phyloP scores from a whole-genome alignment of 2,329 filamentous ascomycete species.

The Monilinia laxa region DNA sequence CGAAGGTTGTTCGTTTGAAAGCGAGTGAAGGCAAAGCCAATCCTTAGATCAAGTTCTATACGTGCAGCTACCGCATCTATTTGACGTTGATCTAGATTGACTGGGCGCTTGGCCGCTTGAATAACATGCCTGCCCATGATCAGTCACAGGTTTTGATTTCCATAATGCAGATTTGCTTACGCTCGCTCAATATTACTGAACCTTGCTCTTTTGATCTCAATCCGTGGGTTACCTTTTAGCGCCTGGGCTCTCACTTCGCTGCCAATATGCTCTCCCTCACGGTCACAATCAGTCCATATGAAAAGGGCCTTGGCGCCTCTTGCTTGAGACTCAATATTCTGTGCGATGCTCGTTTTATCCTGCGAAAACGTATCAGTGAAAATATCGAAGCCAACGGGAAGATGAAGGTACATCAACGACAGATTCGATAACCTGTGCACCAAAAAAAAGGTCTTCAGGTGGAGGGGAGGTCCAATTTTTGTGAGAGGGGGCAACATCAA shows the following conservation, averaged over 20 bases:
- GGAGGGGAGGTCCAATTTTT: constrained; percentile 75
- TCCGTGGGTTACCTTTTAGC: constrained; percentile 65
- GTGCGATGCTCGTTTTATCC: constrained; percentile 77
- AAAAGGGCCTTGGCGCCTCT: constrained; percentile 71
- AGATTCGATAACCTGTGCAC: constrained; percentile 68
- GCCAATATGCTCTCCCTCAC: constrained; percentile 95
- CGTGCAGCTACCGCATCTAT: constrained; percentile 84
- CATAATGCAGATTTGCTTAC: constrained; percentile 48
- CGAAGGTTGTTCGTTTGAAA: constrained; percentile 81
- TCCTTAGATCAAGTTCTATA: constrained; percentile 89
- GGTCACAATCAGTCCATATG: constrained; percentile 99
- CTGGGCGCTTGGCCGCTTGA: constrained; percentile 73
- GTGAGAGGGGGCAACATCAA: constrained; percentile 73
- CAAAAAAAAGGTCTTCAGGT: constrained; percentile 71
- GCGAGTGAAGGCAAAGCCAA: constrained; percentile 89
- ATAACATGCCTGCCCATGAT: constrained; percentile 69
- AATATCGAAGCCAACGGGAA: neutral
- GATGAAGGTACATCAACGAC: constrained; percentile 60
- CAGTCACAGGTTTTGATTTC: constrained; percentile 2
- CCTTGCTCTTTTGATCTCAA: constrained; percentile 79
- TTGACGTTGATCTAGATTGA: constrained; percentile 78
- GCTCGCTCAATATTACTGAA: constrained; percentile 97
- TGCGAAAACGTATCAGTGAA: constrained; percentile 41
- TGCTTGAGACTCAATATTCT: constrained; percentile 82
- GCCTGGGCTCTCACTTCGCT: constrained; percentile 85